Percentiles rank a stretch among this genome's conserved stretches.
Conservation (phyloP, 768 basidiomycete genomes). For the Tephrocybe sp. region DNA sequence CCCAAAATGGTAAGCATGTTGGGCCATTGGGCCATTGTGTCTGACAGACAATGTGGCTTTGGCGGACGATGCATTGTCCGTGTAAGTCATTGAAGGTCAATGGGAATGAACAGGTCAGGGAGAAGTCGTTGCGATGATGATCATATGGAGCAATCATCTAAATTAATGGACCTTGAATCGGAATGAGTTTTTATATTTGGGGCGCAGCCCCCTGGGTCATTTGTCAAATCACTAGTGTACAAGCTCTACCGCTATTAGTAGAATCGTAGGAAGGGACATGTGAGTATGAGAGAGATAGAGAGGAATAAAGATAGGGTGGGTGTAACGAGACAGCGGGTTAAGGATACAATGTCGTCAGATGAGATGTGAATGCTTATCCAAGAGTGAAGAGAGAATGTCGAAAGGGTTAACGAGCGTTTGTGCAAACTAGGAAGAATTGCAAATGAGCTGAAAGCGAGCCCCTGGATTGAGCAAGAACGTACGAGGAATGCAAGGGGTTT, state of each 20-base stretch:
- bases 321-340: too few species aligned
- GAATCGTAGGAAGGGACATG: neutral
- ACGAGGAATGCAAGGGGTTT: neutral
- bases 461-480: neutral
- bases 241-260: constrained; percentile 3
- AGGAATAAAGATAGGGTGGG: too few species aligned
- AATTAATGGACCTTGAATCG: too few species aligned
- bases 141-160: too few species aligned
- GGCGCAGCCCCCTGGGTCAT: neutral
- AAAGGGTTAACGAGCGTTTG: neutral
- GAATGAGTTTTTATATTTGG: neutral
- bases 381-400: neutral
- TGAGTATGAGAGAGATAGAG: too few species aligned
- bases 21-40: too few species aligned
- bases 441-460: neutral
- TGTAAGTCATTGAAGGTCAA: too few species aligned
- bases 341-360: neutral
- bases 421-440: neutral
- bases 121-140: too few species aligned
- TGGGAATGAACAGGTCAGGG: too few species aligned
- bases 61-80: too few species aligned
- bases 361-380: neutral
- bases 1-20: too few species aligned
- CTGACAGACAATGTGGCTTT: too few species aligned
- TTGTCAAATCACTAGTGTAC: neutral